A percentile compares a stretch with the other conserved stretches of the same genome.
Conservation (phyloP, 1,139 yeast species). For the Candida sojae region DNA sequence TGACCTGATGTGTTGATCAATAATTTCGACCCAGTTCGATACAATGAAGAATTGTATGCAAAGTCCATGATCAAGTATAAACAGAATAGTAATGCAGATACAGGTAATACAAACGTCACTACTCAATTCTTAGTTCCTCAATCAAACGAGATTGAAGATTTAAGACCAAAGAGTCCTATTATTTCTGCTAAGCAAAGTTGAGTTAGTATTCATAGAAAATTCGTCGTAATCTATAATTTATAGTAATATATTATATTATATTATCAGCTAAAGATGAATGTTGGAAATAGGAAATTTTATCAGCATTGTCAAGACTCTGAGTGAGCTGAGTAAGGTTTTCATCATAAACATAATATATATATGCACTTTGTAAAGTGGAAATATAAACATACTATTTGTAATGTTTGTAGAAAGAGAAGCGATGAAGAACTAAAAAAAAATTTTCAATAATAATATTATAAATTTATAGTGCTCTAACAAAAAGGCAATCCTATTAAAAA, state of each 20-base stretch:
- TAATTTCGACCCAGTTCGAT: constrained; percentile 53
- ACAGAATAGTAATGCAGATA: too few relatives aligned
- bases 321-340: constrained; percentile 59
- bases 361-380: too few relatives aligned
- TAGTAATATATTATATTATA: too few relatives aligned
- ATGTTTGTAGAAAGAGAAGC: too few relatives aligned
- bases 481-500: too few relatives aligned
- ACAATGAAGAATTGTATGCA: constrained; percentile 33
- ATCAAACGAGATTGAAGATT: constrained; percentile 68
- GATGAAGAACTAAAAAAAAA: too few relatives aligned
- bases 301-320: constrained; percentile 53
- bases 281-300: constrained; percentile 46
- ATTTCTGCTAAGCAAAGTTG: constrained; percentile 9
- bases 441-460: too few relatives aligned
- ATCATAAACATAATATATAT: constrained; percentile 41
- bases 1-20: constrained; percentile 79
- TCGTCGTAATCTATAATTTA: neutral
- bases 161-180: constrained; percentile 81
- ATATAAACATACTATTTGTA: too few relatives aligned
- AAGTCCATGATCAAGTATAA: constrained; percentile 36
- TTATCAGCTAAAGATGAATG: constrained; percentile 37
- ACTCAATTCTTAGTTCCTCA: constrained; percentile 60
- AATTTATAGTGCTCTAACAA: too few relatives aligned
- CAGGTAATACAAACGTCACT: too few relatives aligned
- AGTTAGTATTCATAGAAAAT: neutral